Evolutionary conservation across 2,329 filamentous ascomycete species (phyloP), one percentile per base, ranked within the genome.

Genomic region (Colletotrichum sp.): DNA sequence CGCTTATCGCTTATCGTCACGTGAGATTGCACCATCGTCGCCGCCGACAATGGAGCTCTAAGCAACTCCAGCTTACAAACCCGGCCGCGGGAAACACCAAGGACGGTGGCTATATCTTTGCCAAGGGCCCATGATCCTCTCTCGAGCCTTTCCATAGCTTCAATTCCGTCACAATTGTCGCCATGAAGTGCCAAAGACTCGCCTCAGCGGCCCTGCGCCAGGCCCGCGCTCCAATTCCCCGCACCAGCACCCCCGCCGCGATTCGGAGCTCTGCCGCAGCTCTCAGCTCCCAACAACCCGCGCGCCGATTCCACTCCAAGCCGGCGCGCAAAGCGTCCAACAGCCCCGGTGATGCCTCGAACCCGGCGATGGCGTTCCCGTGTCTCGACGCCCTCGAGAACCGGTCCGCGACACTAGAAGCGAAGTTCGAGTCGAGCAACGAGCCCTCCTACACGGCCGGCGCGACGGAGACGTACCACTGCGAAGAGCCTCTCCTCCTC

Each of bases 381-480:
- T 98, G 96, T 82, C 93, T 98, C 61, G 96, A 98, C 81, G 95
- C 94, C 4, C 88, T 96, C 72, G 96, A 98, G 81, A 91, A 90
- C 43, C 93, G 93, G 77, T 95, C 96, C 1, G 94, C 94, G 7
- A 93, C 89, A 12, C 92, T 98, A 62, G 90, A 91, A 78, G 89
- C 91, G 18, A 87, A 88, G 71, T 94, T 94, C 48, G 88, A 93
- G 63, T 90, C 92, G 18, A 93, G 92, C 62, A 96, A 96, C 2
- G 97, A 99, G 82, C 97, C 97, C 0, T 95, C 95, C 2, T 99
- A 99, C 84, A 98, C 96, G 1, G 94, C 94, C 61, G 97, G 97
- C 73, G 92, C 92, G n/a, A 96, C 97, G 67, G 90, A 94, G 78
- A 90, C 87, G 34, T 98, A 94, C 85, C 93, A 92, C 82, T 97